Evolutionary conservation across 148 eudicot genomes (phyloP), one percentile per base, ranked within the genome.

Genomic region (Rhododendron ferrugineum): DNA sequence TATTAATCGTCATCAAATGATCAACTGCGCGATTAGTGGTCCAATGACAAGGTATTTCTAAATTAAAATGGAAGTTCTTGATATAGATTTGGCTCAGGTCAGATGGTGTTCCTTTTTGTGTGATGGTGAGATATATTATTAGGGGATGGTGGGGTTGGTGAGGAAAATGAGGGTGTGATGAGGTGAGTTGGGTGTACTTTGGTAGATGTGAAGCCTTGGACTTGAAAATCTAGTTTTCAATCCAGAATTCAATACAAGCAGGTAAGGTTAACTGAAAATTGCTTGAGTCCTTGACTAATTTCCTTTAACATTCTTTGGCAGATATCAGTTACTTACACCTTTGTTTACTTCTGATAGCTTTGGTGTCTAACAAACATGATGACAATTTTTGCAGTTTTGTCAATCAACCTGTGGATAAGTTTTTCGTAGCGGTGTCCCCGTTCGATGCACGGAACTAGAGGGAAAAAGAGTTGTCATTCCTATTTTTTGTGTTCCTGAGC

Each of bases 81-180:
- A 30, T 68, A 23, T n/a, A 68, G 36, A 30, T 30, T 4, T 28
- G 20, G 36, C 11, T 56, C 37, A 37, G 83, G 42, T 37, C 47
- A 58, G 70, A 36, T 36, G 10, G 36, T 36, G 83, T 23, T 23
- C 9, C 18, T n/a, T 56, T 56, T 56, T 54, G 44, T 14, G 32
- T n/a, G 70, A 36, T 30, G 44, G 9, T 50, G n/a, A 79, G 30
- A 47, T 32, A 47, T 46, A 40, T 40, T 40, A 23, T n/a, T 30
- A 28, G 20, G 14, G 62, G 40, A 34, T 49, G 83, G 83, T 80
- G 74, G 75, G 83, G 68, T 54, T 80, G 46, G 83, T 56, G 83
- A 56, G 64, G 26, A 28, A 49, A 52, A 8, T 2, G 42, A 20
- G 64, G 82, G 18, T 13, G 82, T 28, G 22, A 50, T 50, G n/a